Evolutionary conservation across 2,329 filamentous ascomycete genomes (phyloP), one percentile per base, ranked within the genome.

Genomic region (Scopulariopsis brevicaulis): DNA sequence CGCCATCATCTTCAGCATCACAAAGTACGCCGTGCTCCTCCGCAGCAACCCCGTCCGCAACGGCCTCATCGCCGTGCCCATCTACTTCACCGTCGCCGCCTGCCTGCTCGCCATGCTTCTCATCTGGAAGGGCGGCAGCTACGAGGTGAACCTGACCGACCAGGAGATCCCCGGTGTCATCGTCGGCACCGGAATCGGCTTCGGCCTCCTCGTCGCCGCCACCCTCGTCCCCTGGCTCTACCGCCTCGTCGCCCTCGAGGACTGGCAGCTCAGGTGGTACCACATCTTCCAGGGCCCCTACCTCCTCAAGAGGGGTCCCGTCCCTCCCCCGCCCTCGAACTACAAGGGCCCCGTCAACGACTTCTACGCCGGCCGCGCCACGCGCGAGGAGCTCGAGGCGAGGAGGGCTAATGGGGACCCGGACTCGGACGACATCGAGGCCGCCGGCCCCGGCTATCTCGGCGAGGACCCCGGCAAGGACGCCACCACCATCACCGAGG

Each of bases 171-270:
- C 74, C 18, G 80, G 79, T 58, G 75, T 79, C 57, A 81, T 82
- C 34, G 68, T 85, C 37, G 80, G 76, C 48, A 71, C 77, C 24
- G 79, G 79, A 59, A 74, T 71, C 22, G 79, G 61, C 28, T 79
- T 77, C 59, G 75, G 70, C n/a, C 62, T 78, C 4, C 64, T 85
- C 14, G 68, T 81, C 59, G 66, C 65, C 58, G 59, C 79, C 60
- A 83, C 83, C 68, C 76, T 85, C 60, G 73, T 84, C 20, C 82
- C 82, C 2, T 85, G 78, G 72, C 65, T 85, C 59, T 78, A 84
- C 67, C 75, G 79, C 58, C 73, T 78, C 52, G 73, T 87, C 63
- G 69, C 86, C 68, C 70, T 77, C 69, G 75, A 85, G 62, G 82
- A 87, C 70, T 79, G 82, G 79, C 69, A 81, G 64, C 70, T 87